Evolutionary conservation across 2,329 filamentous ascomycete genomes (phyloP).

Genomic region (Scortechinia acanthostroma): DNA sequence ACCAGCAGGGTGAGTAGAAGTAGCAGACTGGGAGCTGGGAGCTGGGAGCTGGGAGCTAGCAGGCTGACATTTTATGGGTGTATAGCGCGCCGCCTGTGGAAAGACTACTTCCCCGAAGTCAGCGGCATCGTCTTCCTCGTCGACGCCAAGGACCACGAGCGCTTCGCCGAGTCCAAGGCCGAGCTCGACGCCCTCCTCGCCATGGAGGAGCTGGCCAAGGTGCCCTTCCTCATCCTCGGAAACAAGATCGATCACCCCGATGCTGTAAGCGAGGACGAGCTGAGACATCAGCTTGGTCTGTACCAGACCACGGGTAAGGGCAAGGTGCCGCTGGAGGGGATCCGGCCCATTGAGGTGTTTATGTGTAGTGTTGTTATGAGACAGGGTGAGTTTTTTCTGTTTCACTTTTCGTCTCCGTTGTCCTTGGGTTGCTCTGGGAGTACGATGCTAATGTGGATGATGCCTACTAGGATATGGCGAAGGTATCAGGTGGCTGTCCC

Average conservation of each 20-base stretch:
- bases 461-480: slow-evolving; percentile 66
- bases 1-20: slow-evolving; percentile 68
- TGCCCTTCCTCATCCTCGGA: slow-evolving; percentile 89
- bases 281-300: slow-evolving; percentile 82
- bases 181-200: slow-evolving; percentile 91
- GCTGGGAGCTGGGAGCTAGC: background rate
- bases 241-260: slow-evolving; percentile 99
- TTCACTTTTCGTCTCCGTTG: slow-evolving; percentile 2
- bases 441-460: slow-evolving; percentile 11
- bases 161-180: slow-evolving; percentile 87
- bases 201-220: slow-evolving; percentile 95
- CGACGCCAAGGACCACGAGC: slow-evolving; percentile 94
- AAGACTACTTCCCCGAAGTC: slow-evolving; percentile 94
- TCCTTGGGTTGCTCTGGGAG: background rate
- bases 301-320: slow-evolving; percentile 97
- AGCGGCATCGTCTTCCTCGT: slow-evolving; percentile 96
- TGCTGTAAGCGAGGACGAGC: slow-evolving; percentile 89
- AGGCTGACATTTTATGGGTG: slow-evolving; percentile 3
- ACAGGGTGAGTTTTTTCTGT: slow-evolving; percentile 56
- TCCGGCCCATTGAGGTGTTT: slow-evolving; percentile 92
- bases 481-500: slow-evolving; percentile 83
- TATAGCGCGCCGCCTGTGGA: slow-evolving; percentile 83
- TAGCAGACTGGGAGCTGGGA: slow-evolving; percentile 3
- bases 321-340: slow-evolving; percentile 85
- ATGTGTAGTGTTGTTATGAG: slow-evolving; percentile 99